A percentile compares a stretch with the other conserved stretches of the same genome.
These are phyloP conservation scores for Diplocarpon mali DNA, from an alignment of 2,329 filamentous ascomycete species.

Conservation along the genomic window DNA sequence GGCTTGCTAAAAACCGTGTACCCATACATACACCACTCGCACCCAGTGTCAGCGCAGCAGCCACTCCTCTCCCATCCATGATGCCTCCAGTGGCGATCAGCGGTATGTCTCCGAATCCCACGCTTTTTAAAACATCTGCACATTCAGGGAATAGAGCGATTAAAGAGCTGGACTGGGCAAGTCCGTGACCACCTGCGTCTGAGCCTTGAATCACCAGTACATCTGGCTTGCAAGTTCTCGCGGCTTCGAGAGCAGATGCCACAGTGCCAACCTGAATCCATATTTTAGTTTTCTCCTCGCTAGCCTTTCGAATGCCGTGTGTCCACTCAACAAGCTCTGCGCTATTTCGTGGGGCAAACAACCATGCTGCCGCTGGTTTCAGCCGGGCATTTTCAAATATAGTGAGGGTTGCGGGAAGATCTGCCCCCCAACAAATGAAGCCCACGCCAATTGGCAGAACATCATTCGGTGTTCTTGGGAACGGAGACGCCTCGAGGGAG, in stretches of 20 bases:
- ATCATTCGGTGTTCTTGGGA: constrained; percentile 5
- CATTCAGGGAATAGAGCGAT: constrained; percentile 29
- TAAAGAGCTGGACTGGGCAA: constrained; percentile 24
- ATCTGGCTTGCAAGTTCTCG: constrained; percentile 22
- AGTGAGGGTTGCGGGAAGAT: constrained; percentile 26
- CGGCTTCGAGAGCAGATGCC: constrained; percentile 19
- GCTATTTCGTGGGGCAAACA: constrained; percentile 32
- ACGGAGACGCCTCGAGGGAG: constrained; percentile 6
- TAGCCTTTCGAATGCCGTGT: constrained; percentile 19
- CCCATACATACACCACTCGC: constrained; percentile 36
- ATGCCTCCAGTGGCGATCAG: constrained; percentile 30
- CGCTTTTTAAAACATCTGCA: constrained; percentile 21
- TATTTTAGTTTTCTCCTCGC: constrained; percentile 20
- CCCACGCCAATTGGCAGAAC: constrained; percentile 37
- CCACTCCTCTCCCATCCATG: constrained; percentile 28
- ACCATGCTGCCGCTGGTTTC: constrained; percentile 33
- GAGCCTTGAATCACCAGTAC: constrained; percentile 29
- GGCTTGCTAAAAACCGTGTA: constrained; percentile 37
- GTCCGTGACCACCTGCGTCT: constrained; percentile 30
- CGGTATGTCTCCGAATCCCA: constrained; percentile 20
- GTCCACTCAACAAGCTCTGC: constrained; percentile 25
- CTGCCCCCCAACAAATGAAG: constrained; percentile 35
- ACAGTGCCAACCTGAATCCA: constrained; percentile 29
- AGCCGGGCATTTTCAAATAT: constrained; percentile 25
- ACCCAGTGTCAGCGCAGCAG: constrained; percentile 28